Conservation (phyloP, 108 stramenopile genomes). For the Pinguiococcus pyrenoidosus region DNA sequence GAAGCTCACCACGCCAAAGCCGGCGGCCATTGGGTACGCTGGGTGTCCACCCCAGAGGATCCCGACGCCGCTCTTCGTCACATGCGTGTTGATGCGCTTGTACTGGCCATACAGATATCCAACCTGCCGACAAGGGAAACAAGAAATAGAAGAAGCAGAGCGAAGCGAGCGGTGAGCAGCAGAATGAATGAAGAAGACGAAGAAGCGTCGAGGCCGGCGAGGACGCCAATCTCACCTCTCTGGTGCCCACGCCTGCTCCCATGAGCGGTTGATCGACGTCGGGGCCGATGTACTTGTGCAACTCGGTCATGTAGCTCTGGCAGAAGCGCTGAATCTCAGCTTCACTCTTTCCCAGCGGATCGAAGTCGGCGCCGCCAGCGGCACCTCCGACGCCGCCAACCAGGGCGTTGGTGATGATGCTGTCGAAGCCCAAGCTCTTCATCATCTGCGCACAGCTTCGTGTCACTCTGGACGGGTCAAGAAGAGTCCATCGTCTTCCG, state of each 20-base stretch:
- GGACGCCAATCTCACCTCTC: too few relatives aligned
- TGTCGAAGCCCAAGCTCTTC: constrained; percentile 30
- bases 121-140: too few relatives aligned
- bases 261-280: constrained; percentile 71
- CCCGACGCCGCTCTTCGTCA: constrained; percentile 27
- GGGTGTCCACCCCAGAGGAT: constrained; percentile 33
- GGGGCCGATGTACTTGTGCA: constrained; percentile 87
- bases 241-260: too few relatives aligned
- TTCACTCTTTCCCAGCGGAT: constrained; percentile 77
- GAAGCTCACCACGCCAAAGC: constrained; percentile 77
- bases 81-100: constrained; percentile 65
- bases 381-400: constrained; percentile 79
- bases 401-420: constrained; percentile 72
- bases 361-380: constrained; percentile 85
- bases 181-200: not conserved
- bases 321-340: constrained; percentile 92
- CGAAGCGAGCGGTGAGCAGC: too few relatives aligned
- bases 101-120: constrained; percentile 95
- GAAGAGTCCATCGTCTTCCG: too few relatives aligned
- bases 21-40: constrained; percentile 60
- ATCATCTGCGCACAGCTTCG: not conserved
- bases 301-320: constrained; percentile 91
- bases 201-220: not conserved
- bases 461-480: too few relatives aligned
- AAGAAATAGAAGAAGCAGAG: too few relatives aligned